Base-by-base conservation (phyloP, 495 filamentous ascomycete genomes). In the Terfezia boudieri region DNA sequence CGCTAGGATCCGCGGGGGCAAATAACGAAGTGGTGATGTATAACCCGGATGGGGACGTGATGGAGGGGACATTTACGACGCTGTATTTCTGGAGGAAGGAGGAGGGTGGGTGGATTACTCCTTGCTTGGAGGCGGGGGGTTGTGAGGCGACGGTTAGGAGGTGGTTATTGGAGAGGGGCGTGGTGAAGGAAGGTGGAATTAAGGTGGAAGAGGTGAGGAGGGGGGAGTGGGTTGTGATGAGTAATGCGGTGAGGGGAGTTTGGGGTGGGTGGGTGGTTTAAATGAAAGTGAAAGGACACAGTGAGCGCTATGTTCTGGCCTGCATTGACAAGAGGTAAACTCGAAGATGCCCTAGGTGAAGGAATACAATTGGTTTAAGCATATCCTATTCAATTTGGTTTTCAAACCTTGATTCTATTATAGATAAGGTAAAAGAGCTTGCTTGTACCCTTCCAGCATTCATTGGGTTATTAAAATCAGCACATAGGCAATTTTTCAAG, bases 71-170 rank as follows among this genome's bases (percentile, higher is more conserved):
- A 59, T 75, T 82, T 32, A 84, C 82, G 2, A 64, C 49, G 9
- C 76, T 83, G 1, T 93, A 86, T 64, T 83, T 95, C 58, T 80
- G 75, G 72, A 74, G 81, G 50, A 46, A 46, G 12, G 26, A 32
- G 26, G 68, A 69, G 11, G 77, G 76, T 0, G 66, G 63, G 57
- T 88, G 84, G 84, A 71, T 82, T 0, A 86, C 83, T 32, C 82
- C 83, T 0, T 61, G 67, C 2, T 67, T 78, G 3, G 68, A 69
- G 10, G 76, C 76, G 58, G 89, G 88, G 49, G 89, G 90, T 0
- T 84, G 90, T 62, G 71, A 76, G 20, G 87, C 87, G 1, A 92
- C 84, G 35, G 84, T 78, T 12, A 79, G 88, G 61, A 74, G 83
- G 60, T 95, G 85, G 77, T 78, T 83, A 11, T 59, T 95, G 52